phyloP scores from a whole-genome alignment of 257 asterid species.

The Rehmannia glutinosa region DNA sequence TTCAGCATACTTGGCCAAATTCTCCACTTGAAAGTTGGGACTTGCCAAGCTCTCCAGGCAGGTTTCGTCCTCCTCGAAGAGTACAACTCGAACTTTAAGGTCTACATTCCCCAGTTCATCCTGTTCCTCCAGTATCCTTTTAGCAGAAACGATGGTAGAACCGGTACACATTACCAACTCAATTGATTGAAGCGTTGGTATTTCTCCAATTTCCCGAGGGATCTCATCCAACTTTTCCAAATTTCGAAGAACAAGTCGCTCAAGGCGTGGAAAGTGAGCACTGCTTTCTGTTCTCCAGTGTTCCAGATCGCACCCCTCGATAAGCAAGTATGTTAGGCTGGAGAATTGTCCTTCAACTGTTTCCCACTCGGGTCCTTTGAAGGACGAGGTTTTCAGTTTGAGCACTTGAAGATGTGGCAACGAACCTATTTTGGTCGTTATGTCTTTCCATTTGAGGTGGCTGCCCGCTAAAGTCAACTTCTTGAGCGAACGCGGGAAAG shows the following conservation, averaged over 20 bases:
- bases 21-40: background rate
- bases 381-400: background rate
- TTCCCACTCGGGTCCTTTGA: background rate
- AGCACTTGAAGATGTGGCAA: conserved; percentile 17
- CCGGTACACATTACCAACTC: background rate
- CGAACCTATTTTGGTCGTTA: conserved; percentile 2
- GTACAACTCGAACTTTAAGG: background rate
- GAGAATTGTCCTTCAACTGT: background rate
- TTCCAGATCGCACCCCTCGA: background rate
- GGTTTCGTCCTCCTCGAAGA: no score
- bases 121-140: background rate
- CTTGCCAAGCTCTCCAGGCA: background rate
- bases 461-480: background rate
- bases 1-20: no score
- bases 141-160: background rate
- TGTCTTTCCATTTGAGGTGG: conserved; percentile 6
- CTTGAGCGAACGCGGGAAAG: background rate
- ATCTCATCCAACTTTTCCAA: background rate
- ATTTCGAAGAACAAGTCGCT: background rate
- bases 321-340: background rate
- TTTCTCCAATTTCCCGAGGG: background rate
- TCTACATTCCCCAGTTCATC: background rate
- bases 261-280: background rate
- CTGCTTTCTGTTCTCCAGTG: background rate
- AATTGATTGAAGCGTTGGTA: background rate